phyloP scores from a whole-genome alignment of 2,329 filamentous ascomycete species.

The Talaromyces amestolkiae region DNA sequence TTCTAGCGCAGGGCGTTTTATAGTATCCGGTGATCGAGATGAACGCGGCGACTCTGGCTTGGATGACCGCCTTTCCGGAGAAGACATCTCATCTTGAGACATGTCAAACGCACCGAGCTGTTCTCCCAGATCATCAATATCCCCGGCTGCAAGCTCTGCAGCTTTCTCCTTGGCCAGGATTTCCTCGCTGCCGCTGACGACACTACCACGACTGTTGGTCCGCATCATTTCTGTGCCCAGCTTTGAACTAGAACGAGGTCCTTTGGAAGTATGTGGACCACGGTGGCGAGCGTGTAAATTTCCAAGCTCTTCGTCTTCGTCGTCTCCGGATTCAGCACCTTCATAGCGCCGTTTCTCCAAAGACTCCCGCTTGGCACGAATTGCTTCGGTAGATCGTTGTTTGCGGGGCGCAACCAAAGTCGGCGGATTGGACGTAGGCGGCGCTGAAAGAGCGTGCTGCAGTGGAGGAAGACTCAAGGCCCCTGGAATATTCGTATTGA shows the following conservation, averaged over 20 bases:
- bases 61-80: conserved; percentile 22
- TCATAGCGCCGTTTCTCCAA: conserved; percentile 71
- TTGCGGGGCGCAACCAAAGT: conserved; percentile 50
- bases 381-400: conserved; percentile 69
- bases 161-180: conserved; percentile 33
- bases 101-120: conserved; percentile 35
- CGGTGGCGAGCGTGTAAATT: conserved; percentile 50
- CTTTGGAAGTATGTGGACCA: conserved; percentile 52
- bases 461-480: conserved; percentile 51
- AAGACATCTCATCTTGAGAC: conserved; percentile 29
- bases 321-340: conserved; percentile 82
- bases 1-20: conserved; percentile 14
- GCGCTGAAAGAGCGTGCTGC: conserved; percentile 63
- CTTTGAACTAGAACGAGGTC: conserved; percentile 73
- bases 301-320: conserved; percentile 86
- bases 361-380: conserved; percentile 70
- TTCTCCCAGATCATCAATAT: conserved; percentile 28
- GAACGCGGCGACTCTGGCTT: conserved; percentile 20
- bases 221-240: conserved; percentile 97
- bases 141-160: conserved; percentile 23
- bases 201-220: conserved; percentile 88
- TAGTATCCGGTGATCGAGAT: conserved; percentile 5
- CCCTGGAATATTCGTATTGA: conserved; percentile 22
- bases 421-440: conserved; percentile 30
- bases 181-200: conserved; percentile 50